phyloP scores from a whole-genome alignment of 352 stramenopile genomes.

The Globisporangium sylvaticum region DNA sequence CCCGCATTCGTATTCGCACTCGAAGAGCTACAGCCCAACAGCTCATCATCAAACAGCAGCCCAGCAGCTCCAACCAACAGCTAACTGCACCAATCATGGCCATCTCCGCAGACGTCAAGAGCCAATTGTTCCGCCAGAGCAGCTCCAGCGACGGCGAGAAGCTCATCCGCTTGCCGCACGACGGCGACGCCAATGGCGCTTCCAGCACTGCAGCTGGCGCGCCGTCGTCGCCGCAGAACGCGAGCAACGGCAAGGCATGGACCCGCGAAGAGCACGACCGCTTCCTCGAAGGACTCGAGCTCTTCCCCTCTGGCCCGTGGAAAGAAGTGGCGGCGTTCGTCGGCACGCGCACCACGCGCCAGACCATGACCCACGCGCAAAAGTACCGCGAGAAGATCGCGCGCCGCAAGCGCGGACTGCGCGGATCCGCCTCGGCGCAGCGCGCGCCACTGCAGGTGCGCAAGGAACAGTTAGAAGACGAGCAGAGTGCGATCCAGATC shows the following conservation, averaged over 20 bases:
- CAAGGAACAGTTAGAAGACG: not conserved
- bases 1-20: not conserved
- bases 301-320: constrained; percentile 37
- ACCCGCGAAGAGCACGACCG: constrained; percentile 34
- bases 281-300: constrained; percentile 37
- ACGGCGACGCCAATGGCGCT: not conserved
- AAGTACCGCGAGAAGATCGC: constrained; percentile 29
- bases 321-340: constrained; percentile 34
- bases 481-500: not conserved
- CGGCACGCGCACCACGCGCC: constrained; percentile 28
- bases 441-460: constrained; percentile 1
- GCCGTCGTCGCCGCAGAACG: constrained; percentile 1
- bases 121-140: constrained; percentile 16
- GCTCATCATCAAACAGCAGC: not conserved
- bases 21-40: not conserved
- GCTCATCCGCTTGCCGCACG: constrained; percentile 15
- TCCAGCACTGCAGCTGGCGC: no score
- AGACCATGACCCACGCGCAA: constrained; percentile 43
- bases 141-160: constrained; percentile 16
- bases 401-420: constrained; percentile 9
- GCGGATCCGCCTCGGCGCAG: not conserved
- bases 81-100: constrained; percentile 5
- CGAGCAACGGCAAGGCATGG: constrained; percentile 26
- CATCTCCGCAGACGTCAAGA: constrained; percentile 18
- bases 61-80: not conserved